Base-by-base conservation (phyloP, 805 yeast genomes). In the Cyberlindnera euphorbiiphila region DNA sequence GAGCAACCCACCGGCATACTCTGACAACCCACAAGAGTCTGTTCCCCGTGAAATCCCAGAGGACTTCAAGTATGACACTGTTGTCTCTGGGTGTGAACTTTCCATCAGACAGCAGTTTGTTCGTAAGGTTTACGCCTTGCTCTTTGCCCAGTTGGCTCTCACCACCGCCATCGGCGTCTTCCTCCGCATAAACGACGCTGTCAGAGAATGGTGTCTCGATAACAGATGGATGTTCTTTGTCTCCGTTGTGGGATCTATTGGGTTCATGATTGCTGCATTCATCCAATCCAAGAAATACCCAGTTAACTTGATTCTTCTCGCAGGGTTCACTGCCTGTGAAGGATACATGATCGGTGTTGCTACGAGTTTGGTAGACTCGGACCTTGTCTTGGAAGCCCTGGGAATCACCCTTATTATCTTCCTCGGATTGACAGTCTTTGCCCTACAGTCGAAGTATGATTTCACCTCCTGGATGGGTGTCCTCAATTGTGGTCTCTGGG, bases 21-120 rank as follows among this genome's bases (percentile, higher is more conserved):
- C 53, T 7, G 56, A 52, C 26, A 37, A 42, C 10, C 32, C 50
- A 9, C 44, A 43, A 6, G 43, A 36, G 15, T 30, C 27, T 6
- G 14, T 32, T 14, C 38, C 39, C 4, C 43, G 45, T 14, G 42
- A 51, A 45, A 53, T 73, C 32, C 81, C 82, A 4, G 84, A 86
- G 49, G 95, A 85, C 60, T 87, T 86, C 74, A 87, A 86, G 58
- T 85, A 81, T 60, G 76, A 83, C 24, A 82, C 83, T 6, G 72
- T 74, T 36, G 94, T 87, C 17, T 76, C 87, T 4, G 78, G 83
- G 22, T 85, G 95, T 61, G 85, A 82, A 41, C 64, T 85, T 35
- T 76, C 82, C 12, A 69, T 87, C 26, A 76, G 96, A 50, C 84
- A 81, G 47, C 71, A 78, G 57, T 87, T 87, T 51, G 65, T 85